Conservation (phyloP, 257 asterid genomes). For the Nicotiana attenuata region DNA sequence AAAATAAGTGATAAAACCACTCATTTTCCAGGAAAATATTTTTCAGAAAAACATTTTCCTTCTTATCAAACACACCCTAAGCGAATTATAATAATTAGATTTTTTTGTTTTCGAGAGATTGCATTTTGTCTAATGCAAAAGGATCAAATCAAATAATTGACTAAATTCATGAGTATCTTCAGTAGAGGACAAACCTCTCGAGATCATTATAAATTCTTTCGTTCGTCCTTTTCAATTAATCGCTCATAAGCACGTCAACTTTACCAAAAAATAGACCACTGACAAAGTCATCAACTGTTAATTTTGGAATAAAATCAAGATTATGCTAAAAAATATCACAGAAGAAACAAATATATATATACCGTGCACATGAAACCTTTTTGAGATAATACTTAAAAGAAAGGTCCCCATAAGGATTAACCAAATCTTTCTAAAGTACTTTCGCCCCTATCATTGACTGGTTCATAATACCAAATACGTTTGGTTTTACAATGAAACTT, state of each 20-base stretch:
- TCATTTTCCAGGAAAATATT: no score
- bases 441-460: not conserved
- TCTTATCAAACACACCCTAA: no score
- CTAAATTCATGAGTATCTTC: not conserved
- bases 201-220: not conserved
- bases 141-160: constrained; percentile 8
- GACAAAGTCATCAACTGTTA: not conserved
- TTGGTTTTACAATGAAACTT: no score
- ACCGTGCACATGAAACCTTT: not conserved
- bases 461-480: not conserved
- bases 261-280: not conserved
- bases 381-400: not conserved
- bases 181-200: not conserved
- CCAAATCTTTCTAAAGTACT: not conserved
- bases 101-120: not conserved
- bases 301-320: constrained; percentile 1
- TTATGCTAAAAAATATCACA: not conserved
- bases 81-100: not conserved
- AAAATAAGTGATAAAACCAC: no score
- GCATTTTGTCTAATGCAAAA: not conserved
- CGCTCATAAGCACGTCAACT: not conserved
- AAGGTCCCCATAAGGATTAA: not conserved
- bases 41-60: no score
- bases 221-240: not conserved
- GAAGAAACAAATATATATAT: not conserved